Base-by-base conservation (phyloP, 2,329 filamentous ascomycete species). In the Colletotrichum filicis region DNA sequence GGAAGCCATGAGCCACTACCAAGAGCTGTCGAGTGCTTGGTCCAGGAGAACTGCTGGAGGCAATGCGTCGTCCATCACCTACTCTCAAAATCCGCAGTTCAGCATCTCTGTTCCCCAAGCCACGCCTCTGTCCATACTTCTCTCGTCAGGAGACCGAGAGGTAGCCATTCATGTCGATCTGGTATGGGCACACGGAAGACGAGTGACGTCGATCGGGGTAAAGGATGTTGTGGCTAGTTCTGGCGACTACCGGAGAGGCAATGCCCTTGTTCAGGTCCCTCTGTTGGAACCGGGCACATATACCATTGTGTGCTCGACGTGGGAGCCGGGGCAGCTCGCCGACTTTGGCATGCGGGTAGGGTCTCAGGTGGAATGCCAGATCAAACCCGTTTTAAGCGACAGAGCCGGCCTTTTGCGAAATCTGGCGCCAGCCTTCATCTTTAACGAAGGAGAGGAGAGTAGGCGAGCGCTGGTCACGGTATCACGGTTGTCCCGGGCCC, bases 261-360 rank as follows among this genome's bases (percentile, higher is more conserved):
- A 93, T 79, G 93, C 94, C 4, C 86, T 95, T 37, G 92, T 93
- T 3, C 90, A 94, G 74, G 84, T 89, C 76, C 81, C 78, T 78
- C 75, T 85, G 24, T 84, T 98, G 22, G 90, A 92, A 52, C 84
- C 90, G 1, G 96, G 96, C 0, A 87, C 87, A 0, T 99, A 98
- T 81, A 98, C 94, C 0, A 88, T 98, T 68, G 93, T 98, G 7
- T 96, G 93, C 80, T 98, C 95, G 2, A 97, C 96, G 0, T 98
- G 97, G 80, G 95, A 97, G 75, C 88, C 92, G 0, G 93, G 92
- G 9, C 94, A 97, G 79, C 85, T 90, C 1, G 94, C 93, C 4
- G 87, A 88, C 61, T 98, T 97, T 79, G 90, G 88, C 0, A 86
- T 99, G 9, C 90, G 91, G 69, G 87, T 98, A n/a, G 91, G 92